A percentile compares a stretch with the other conserved stretches of the same genome.
These are phyloP conservation scores for Phytopythium aichiense DNA, from an alignment of 352 stramenopile species.

Conservation along the genomic window DNA sequence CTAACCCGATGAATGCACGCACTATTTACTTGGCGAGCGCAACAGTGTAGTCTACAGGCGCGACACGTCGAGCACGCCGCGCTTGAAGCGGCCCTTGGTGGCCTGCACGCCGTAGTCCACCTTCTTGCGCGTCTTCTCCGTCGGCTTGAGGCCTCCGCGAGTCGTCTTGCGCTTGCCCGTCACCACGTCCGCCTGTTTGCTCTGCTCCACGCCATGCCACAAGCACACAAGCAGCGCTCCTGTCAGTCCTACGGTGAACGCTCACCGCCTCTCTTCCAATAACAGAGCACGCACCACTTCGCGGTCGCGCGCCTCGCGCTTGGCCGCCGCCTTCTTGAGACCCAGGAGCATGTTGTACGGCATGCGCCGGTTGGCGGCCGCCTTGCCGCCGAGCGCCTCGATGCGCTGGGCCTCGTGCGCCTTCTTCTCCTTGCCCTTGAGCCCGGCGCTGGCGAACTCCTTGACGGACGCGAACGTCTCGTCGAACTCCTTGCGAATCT, in stretches of 20 bases:
- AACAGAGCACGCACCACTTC: slow-evolving; percentile 35
- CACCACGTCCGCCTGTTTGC: slow-evolving; percentile 67
- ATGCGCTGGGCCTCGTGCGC: slow-evolving; percentile 66
- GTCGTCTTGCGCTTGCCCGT: slow-evolving; percentile 53
- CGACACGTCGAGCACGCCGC: slow-evolving; percentile 70
- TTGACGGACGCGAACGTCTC: slow-evolving; percentile 70
- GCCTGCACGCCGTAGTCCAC: slow-evolving; percentile 72
- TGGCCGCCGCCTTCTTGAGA: slow-evolving; percentile 57
- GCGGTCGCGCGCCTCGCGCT: slow-evolving; percentile 48
- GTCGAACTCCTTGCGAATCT: slow-evolving; percentile 77
- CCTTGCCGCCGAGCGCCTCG: slow-evolving; percentile 62
- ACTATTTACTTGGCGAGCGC: not conserved
- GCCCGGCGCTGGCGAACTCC: slow-evolving; percentile 32
- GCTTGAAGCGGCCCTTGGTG: slow-evolving; percentile 70
- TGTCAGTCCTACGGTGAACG: not conserved
- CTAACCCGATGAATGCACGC: not conserved
- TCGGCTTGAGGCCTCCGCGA: slow-evolving; percentile 12
- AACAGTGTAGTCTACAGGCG: slow-evolving; percentile 33
- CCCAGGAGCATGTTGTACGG: slow-evolving; percentile 76
- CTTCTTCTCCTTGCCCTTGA: slow-evolving; percentile 83
- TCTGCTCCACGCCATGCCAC: slow-evolving; percentile 21
- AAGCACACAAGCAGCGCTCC: not conserved
- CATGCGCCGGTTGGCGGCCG: slow-evolving; percentile 43
- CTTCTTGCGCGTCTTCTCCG: slow-evolving; percentile 55
- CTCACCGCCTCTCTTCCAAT: not conserved